Conservation (phyloP, 257 asterid species). For the Solanum neorickii region DNA sequence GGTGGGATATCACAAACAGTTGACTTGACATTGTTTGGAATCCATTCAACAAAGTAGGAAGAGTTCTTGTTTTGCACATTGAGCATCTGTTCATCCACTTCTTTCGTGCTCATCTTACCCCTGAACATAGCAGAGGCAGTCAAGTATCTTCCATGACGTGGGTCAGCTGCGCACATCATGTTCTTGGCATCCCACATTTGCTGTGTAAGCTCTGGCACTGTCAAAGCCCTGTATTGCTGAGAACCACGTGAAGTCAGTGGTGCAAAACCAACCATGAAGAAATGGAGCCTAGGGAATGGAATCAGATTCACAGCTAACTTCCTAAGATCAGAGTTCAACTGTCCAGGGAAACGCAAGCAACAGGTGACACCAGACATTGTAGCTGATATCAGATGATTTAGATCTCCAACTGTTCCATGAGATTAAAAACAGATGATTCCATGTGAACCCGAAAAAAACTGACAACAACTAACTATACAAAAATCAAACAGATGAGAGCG, state of each 20-base stretch:
- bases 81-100: background rate
- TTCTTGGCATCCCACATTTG: conserved; percentile 3
- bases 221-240: conserved; percentile 1
- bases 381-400: background rate
- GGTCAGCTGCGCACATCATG: conserved; percentile 1
- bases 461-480: no score
- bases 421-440: background rate
- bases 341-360: background rate
- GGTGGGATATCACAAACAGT: conserved; percentile 40
- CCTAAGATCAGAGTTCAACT: background rate
- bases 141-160: background rate
- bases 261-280: background rate
- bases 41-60: conserved; percentile 8
- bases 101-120: conserved; percentile 27
- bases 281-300: background rate
- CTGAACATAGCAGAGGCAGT: conserved; percentile 1
- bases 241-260: conserved; percentile 1
- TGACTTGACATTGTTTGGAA: conserved; percentile 35
- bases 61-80: background rate
- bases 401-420: background rate
- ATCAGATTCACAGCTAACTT: background rate
- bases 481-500: background rate
- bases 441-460: no score
- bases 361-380: background rate
- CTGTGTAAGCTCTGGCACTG: background rate